Percentiles rank a stretch among this genome's conserved stretches.
Conservation (phyloP, 129 eudicot genomes). For the Ambrosia trifida region DNA sequence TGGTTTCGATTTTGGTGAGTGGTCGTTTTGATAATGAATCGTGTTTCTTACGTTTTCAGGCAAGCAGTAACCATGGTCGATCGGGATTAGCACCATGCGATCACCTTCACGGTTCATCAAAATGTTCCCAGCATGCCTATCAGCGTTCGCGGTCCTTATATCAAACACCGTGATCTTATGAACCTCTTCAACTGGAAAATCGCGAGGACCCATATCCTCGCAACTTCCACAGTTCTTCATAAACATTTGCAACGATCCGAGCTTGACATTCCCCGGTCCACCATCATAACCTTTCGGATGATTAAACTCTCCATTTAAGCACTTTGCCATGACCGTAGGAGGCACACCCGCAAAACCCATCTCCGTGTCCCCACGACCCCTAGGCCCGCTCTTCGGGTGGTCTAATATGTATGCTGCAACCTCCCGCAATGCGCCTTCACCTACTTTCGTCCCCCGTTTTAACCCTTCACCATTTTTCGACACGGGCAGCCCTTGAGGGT, state of each 20-base stretch:
- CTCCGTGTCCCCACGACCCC: constrained; percentile 18
- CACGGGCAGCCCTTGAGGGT: constrained; percentile 58
- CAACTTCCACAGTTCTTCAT: constrained; percentile 65
- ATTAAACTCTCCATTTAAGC: constrained; percentile 51
- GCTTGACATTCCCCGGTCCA: constrained; percentile 38
- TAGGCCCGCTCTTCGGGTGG: constrained; percentile 51
- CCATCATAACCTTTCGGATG: constrained; percentile 52
- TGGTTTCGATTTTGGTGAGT: no score
- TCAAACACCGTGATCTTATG: constrained; percentile 70
- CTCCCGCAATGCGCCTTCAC: constrained; percentile 70
- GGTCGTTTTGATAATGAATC: background rate
- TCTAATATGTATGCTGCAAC: constrained; percentile 68
- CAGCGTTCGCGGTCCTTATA: constrained; percentile 64
- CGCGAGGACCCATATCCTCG: constrained; percentile 71
- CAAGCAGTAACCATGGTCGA: constrained; percentile 69
- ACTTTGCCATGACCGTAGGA: constrained; percentile 59
- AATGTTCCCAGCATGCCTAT: constrained; percentile 70
- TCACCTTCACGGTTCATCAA: constrained; percentile 48
- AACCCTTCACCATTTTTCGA: constrained; percentile 60
- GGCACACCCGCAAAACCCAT: constrained; percentile 68
- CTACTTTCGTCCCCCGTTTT: constrained; percentile 64
- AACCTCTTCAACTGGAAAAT: constrained; percentile 65
- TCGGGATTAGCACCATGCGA: constrained; percentile 47
- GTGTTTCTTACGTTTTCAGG: constrained; percentile 55
- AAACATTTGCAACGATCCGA: constrained; percentile 66